phyloP scores from a whole-genome alignment of 129 eudicot species.

The Flaveria trinervia region DNA sequence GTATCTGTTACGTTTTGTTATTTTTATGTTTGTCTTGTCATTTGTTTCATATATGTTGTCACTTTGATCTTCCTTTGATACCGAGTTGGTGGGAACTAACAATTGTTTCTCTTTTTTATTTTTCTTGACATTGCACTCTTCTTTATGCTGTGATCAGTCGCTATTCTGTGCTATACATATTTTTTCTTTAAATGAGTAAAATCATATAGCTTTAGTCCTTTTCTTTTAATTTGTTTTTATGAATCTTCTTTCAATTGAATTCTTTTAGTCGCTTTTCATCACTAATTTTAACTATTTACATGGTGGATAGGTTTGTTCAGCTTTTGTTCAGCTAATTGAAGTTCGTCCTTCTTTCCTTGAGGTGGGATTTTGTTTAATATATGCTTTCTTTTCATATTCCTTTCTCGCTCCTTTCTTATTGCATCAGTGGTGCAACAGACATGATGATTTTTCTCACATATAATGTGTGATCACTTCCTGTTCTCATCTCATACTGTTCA shows the following conservation, averaged over 20 bases:
- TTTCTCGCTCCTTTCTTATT: slow-evolving; percentile 22
- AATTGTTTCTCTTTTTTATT: not conserved
- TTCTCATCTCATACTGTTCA: slow-evolving; percentile 22
- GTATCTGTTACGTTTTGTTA: not conserved
- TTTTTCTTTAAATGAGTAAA: not conserved
- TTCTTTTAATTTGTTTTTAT: not conserved
- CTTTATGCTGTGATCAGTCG: slow-evolving; percentile 10
- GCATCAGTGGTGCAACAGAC: slow-evolving; percentile 4
- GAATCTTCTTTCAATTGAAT: not conserved
- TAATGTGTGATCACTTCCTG: not conserved
- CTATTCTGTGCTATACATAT: slow-evolving; percentile 10
- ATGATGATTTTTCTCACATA: not conserved
- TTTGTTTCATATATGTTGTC: not conserved
- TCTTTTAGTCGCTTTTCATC: slow-evolving; percentile 11
- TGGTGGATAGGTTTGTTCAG: slow-evolving; percentile 80
- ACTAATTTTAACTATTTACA: not conserved
- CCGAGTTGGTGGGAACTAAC: slow-evolving; percentile 8
- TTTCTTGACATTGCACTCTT: not conserved
- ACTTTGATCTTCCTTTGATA: not conserved
- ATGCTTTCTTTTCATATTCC: not conserved
- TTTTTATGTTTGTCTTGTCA: not conserved
- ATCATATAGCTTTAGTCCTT: not conserved
- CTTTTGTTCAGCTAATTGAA: slow-evolving; percentile 94
- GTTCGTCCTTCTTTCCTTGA: slow-evolving; percentile 85
- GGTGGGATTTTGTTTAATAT: slow-evolving; percentile 40